Evolutionary conservation across 2,329 filamentous ascomycete species (phyloP), one percentile per base, ranked within the genome.

Genomic region (Exophiala dermatitidis): DNA sequence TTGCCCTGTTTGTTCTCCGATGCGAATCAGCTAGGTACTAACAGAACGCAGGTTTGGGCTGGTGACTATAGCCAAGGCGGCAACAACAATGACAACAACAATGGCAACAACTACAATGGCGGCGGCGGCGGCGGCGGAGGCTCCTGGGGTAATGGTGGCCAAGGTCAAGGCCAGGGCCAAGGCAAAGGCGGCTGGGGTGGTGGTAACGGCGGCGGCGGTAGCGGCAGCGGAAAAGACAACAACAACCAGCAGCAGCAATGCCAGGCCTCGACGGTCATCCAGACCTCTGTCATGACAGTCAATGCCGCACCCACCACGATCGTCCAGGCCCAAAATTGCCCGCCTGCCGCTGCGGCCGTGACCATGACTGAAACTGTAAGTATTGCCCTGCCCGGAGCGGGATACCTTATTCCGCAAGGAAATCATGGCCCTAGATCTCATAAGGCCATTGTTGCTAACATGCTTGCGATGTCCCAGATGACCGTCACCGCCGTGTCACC

Each of bases 401-500:
- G 10, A 28, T 12, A 36, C 5, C 45, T 9, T 19, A 19, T 19
- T 19, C 19, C 19, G 19, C 19, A 19, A 19, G 19, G 19, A 19
- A 19, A 19, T 19, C 19, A 19, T 19, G 19, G 19, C 19, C 19
- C 19, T 19, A 19, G 19, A 19, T 19, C 19, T 19, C 19, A n/a
- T 36, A 36, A 36, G n/a, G 7, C n/a, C n/a, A 2, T 7, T 7
- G 33, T 36, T 36, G 33, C 33, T 19, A 31, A 54, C 52, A 55
- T 37, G 50, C 47, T 26, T 32, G 5, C 7, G 32, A 3, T 10
- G 30, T 38, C 28, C 9, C 40, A 61, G 59, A 42, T 49, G 0
- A 61, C 59, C 40, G 53, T 61, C 26, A 61, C 58, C 9, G 52
- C 52, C n/a, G 54, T 47, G 7, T 51, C 54, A 19, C 46, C 58